Evolutionary conservation across 2,329 filamentous ascomycete genomes (phyloP).

Genomic region (Penicillium crustosum): DNA sequence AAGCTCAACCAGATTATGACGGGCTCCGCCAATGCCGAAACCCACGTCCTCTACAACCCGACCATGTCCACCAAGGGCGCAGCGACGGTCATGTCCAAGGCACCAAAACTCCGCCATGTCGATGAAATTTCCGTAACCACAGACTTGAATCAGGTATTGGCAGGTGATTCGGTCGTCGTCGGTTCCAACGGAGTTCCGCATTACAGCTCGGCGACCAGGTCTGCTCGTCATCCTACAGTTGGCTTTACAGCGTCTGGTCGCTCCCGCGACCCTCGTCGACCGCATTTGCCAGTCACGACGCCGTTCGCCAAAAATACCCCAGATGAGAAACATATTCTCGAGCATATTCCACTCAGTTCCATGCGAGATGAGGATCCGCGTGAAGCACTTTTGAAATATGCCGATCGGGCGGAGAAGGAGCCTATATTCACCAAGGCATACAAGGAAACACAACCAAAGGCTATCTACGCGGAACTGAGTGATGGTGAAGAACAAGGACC

Average conservation of each 20-base stretch:
- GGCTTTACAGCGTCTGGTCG: conserved; percentile 77
- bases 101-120: conserved; percentile 90
- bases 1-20: conserved; percentile 96
- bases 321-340: conserved; percentile 82
- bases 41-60: conserved; percentile 87
- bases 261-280: conserved; percentile 75
- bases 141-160: conserved; percentile 76
- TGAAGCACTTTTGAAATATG: conserved; percentile 92
- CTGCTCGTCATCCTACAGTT: conserved; percentile 65
- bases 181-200: conserved; percentile 72
- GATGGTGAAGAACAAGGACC: conserved; percentile 72
- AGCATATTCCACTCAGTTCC: conserved; percentile 82
- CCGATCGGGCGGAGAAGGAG: conserved; percentile 86
- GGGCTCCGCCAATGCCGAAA: conserved; percentile 86
- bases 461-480: conserved; percentile 85
- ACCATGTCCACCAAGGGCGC: conserved; percentile 78
- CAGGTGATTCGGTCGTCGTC: conserved; percentile 76
- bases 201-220: conserved; percentile 63
- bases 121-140: conserved; percentile 93
- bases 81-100: conserved; percentile 84
- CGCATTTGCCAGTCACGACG: conserved; percentile 79
- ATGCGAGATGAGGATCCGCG: conserved; percentile 97
- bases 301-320: conserved; percentile 89
- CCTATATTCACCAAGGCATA: conserved; percentile 93
- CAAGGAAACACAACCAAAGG: conserved; percentile 86